Conservation (phyloP, 495 filamentous ascomycete species). For the Gamarada debralockiae region DNA sequence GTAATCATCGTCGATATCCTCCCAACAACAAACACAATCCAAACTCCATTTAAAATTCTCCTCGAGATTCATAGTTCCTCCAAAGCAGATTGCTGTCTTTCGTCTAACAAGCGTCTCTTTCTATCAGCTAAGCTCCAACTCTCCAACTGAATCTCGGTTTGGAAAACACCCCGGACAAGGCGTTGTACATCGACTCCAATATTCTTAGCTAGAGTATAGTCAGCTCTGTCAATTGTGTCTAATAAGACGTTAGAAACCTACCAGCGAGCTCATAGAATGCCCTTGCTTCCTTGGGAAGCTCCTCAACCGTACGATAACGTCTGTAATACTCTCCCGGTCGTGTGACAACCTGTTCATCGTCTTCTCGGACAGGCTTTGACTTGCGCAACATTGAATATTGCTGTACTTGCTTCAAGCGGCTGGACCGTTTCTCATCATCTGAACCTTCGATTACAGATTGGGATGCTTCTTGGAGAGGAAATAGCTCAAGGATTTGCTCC, state of each 20-base stretch:
- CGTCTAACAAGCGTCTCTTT: constrained; percentile 17
- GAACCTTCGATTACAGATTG: constrained; percentile 1
- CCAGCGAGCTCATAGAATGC: constrained; percentile 54
- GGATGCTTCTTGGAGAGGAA: constrained; percentile 32
- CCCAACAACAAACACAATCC: too few relatives aligned
- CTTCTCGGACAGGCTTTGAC: constrained; percentile 18
- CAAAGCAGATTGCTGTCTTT: too few relatives aligned
- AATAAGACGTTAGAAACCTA: constrained; percentile 8
- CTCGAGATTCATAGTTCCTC: too few relatives aligned
- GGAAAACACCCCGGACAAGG: constrained; percentile 38
- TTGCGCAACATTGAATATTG: constrained; percentile 13
- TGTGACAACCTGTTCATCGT: constrained; percentile 22
- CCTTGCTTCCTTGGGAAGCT: constrained; percentile 51
- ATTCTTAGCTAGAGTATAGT: constrained; percentile 15
- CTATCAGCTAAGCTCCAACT: constrained; percentile 43
- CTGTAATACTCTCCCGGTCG: constrained; percentile 54
- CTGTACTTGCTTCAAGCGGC: constrained; percentile 23
- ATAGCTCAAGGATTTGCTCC: constrained; percentile 40
- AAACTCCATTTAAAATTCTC: too few relatives aligned
- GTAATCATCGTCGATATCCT: too few relatives aligned
- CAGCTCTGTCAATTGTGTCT: not conserved
- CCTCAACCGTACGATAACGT: constrained; percentile 51
- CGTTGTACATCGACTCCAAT: constrained; percentile 16
- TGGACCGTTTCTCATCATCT: constrained; percentile 8
- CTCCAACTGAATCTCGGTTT: constrained; percentile 49